Base-by-base conservation (phyloP, 2,329 filamentous ascomycete species). In the Fusarium nodosum region DNA sequence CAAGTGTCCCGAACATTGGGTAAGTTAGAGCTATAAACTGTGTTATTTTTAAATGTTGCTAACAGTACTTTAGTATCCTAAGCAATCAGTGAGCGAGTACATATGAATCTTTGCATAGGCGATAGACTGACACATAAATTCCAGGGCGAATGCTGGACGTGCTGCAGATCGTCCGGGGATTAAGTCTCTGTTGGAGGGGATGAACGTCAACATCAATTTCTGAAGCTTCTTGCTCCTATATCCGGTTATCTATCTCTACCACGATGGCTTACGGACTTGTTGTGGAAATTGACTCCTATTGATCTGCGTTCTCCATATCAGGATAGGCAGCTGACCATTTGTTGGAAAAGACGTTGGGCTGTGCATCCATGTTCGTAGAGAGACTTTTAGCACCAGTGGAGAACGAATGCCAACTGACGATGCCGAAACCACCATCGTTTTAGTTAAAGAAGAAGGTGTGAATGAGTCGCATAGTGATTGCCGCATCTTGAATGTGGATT, bases 111-210 rank as follows among this genome's bases (percentile, higher is more conserved):
- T 12, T 9, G 9, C 22, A 38, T 36, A n/a, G 8, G 2, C 10
- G 2, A 38, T n/a, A 11, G 1, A 6, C 24, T 57, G 2, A 60
- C 24, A 12, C 5, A 7, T 5, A 48, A 1, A 7, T 1, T 3
- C 1, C 9, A 64, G n/a, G 60, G 39, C 0, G 34, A 52, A 2
- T 64, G 61, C 15, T 64, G 61, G 61, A 64, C 60, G 1, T 62
- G 59, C 34, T 31, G 30, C 30, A 13, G 12, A 13, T 13, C 30
- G 4, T 5, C 30, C 30, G 30, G 7, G 3, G 30, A 31, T 12
- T 31, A 15, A 31, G 6, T 12, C 12, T 31, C 30, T 31, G 3
- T 7, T 5, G 30, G 4, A 24, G 30, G 3, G 8, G 15, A 31
- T 62, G 59, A 9, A 36, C 33, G 33, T 3, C 3, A 3, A n/a